Base-by-base conservation (phyloP, 352 stramenopile genomes). In the Globisporangium spiculum region DNA sequence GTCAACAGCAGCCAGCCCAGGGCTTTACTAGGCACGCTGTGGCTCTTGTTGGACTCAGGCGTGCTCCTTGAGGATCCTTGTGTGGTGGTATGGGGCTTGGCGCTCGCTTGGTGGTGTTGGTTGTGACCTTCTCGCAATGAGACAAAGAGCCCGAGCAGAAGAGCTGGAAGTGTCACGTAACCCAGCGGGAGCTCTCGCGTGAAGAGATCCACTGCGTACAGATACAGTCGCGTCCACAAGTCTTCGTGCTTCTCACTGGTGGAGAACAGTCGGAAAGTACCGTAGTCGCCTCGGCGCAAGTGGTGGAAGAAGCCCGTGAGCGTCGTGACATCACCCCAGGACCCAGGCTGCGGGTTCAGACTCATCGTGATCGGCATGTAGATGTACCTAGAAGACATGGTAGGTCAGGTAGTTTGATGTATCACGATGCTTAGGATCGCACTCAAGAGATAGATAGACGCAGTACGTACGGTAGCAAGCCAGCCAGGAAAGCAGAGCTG, bases 241-340 rank as follows among this genome's bases (percentile, higher is more conserved):
- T 76, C 83, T 71, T 98, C 90, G 12, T 84, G 86, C 3, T 59
- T 20, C 14, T 79, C 69, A 30, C 75, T 74, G n/a, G 86, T 94
- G 12, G 88, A 93, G 66, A 97, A 98, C 7, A 99, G 81, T 12
- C 82, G 86, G 52, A 99, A 95, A 0, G 94, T 98, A 1, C 96
- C 97, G 66, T 99, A 99, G 69, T 99, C 97, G 7, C 77, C 79
- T 10, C 96, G 80, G 14, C 88, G 76, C 6, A 99, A 71, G 71
- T 99, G 96, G 62, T 98, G 91, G 36, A 98, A 64, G 24, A 98
- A 92, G 4, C 96, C 96, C 3, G 30, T 48, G 9, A 97, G 24
- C 20, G 81, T 93, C 9, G 83, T 88, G 12, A 98, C 87, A 68
- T 98, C 81, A 0, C 97, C 97, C 97, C 97, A 99, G 4, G 90